These are phyloP conservation scores for Pichia nanzhaoensis DNA, from an alignment of 805 yeast species.

Conservation along the genomic window DNA sequence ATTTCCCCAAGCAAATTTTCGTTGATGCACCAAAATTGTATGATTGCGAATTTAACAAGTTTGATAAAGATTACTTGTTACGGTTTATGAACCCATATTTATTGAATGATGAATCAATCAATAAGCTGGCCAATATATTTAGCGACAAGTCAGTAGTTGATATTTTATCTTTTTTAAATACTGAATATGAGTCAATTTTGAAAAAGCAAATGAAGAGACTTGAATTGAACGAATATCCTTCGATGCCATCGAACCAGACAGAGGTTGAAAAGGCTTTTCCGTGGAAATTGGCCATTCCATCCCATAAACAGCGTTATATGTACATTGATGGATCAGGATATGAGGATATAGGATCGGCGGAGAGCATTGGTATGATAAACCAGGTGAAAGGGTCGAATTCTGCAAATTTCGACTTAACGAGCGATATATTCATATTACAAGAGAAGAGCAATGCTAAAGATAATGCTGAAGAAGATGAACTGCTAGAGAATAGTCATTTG, in stretches of 20 bases:
- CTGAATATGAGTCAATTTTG: slow-evolving; percentile 43
- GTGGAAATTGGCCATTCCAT: slow-evolving; percentile 90
- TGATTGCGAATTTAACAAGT: slow-evolving; percentile 25
- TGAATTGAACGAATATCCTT: slow-evolving; percentile 50
- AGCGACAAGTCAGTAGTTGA: slow-evolving; percentile 64
- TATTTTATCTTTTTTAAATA: slow-evolving; percentile 54
- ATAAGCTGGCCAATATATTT: slow-evolving; percentile 44
- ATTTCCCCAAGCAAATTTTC: slow-evolving; percentile 60
- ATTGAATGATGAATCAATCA: slow-evolving; percentile 34
- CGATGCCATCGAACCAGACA: slow-evolving; percentile 47
- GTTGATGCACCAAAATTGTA: slow-evolving; percentile 21
- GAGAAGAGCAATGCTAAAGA: slow-evolving; percentile 10
- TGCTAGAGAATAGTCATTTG: no score
- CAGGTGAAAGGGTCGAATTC: slow-evolving; percentile 36
- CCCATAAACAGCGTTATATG: slow-evolving; percentile 84
- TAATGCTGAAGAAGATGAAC: slow-evolving; percentile 16
- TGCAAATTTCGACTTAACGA: slow-evolving; percentile 44
- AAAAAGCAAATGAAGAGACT: slow-evolving; percentile 41
- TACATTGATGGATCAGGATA: slow-evolving; percentile 63
- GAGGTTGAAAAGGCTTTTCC: slow-evolving; percentile 49
- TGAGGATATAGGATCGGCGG: slow-evolving; percentile 29
- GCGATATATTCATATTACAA: slow-evolving; percentile 12
- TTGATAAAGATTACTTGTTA: slow-evolving; percentile 44
- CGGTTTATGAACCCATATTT: slow-evolving; percentile 53
- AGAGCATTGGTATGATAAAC: slow-evolving; percentile 28